Evolutionary conservation across 768 basidiomycete genomes (phyloP).

Genomic region (Suillus decipiens): DNA sequence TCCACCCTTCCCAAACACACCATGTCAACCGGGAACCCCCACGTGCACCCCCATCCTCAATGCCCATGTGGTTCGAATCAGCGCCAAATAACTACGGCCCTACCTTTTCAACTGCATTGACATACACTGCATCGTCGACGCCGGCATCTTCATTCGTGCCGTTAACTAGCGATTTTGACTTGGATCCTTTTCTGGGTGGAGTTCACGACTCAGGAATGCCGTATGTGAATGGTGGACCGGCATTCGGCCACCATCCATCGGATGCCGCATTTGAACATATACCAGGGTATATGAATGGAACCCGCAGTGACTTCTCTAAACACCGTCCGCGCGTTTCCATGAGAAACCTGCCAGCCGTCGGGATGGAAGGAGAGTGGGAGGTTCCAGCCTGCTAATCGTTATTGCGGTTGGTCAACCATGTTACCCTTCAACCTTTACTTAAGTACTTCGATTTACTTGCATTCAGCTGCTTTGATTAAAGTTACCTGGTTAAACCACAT

Average conservation of each 20-base stretch:
- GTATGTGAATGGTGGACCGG: constrained; percentile 24
- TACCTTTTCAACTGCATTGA: constrained; percentile 21
- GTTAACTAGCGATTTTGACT: constrained; percentile 10
- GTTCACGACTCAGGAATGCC: constrained; percentile 27
- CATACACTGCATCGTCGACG: constrained; percentile 35
- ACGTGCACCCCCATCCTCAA: constrained; percentile 15
- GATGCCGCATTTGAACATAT: constrained; percentile 34
- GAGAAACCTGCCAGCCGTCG: constrained; percentile 61
- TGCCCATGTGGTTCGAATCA: constrained; percentile 29
- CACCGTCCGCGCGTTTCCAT: constrained; percentile 67
- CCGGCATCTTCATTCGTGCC: constrained; percentile 38
- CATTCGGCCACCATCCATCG: constrained; percentile 30
- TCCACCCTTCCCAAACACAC: constrained; percentile 57
- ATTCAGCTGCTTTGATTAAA: not conserved
- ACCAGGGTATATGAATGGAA: constrained; percentile 29
- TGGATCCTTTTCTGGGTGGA: constrained; percentile 14
- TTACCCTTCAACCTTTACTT: not conserved
- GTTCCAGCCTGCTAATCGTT: constrained; percentile 60
- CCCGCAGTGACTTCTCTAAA: constrained; percentile 25
- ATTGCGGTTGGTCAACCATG: not conserved
- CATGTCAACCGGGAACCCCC: constrained; percentile 17
- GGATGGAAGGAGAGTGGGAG: constrained; percentile 77
- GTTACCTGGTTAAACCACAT: not conserved
- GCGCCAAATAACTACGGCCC: constrained; percentile 13
- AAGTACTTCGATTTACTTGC: not conserved